Conservation (phyloP, 208 protist species). For the Crithidia expoeki region DNA sequence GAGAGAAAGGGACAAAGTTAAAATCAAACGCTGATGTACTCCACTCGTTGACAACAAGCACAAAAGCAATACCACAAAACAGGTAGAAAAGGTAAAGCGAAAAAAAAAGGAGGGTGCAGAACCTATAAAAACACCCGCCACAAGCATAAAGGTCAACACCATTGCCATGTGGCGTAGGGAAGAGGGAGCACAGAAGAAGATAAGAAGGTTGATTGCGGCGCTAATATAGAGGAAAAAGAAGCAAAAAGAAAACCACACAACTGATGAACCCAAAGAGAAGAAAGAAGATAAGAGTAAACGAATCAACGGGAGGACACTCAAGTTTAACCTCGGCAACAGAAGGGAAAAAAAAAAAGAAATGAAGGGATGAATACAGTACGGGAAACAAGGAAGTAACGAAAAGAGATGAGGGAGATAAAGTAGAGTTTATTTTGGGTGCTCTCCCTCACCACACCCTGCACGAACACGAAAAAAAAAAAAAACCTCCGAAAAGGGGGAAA, state of each 20-base stretch:
- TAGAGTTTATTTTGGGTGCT: not conserved
- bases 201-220: not conserved
- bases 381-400: conserved; percentile 6
- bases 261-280: not conserved
- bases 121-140: not conserved
- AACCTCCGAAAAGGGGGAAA: not conserved
- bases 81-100: too few relatives aligned
- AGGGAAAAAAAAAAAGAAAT: conserved; percentile 5
- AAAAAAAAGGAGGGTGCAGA: too few relatives aligned
- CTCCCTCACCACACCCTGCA: not conserved
- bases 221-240: not conserved
- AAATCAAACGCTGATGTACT: too few relatives aligned
- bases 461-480: conserved; percentile 7
- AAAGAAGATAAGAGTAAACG: not conserved
- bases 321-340: too few relatives aligned
- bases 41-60: too few relatives aligned
- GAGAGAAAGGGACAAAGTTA: too few relatives aligned
- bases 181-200: not conserved
- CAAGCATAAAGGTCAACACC: too few relatives aligned
- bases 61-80: too few relatives aligned
- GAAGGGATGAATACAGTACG: not conserved
- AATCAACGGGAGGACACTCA: too few relatives aligned
- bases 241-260: not conserved
- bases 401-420: not conserved
- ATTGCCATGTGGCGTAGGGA: too few relatives aligned